Evolutionary conservation across 2,329 filamentous ascomycete species (phyloP).

Genomic region (Xylaria sp.): DNA sequence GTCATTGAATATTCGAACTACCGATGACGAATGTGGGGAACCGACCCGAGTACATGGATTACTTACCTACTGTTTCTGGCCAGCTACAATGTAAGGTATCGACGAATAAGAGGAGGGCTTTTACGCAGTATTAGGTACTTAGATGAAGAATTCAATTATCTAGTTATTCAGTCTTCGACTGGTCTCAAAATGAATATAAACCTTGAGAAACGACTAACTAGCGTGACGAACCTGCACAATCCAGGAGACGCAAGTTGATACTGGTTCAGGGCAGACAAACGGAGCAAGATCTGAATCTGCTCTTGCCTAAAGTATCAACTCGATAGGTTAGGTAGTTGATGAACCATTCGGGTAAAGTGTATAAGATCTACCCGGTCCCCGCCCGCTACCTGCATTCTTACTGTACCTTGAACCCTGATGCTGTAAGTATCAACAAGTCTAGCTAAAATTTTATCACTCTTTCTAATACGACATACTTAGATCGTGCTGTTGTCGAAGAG

Average conservation of each 20-base stretch:
- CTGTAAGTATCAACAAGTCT: neutral
- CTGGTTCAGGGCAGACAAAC: neutral
- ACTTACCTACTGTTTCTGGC: conserved; percentile 18
- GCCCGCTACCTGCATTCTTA: neutral
- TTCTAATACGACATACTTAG: neutral
- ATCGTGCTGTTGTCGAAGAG: neutral
- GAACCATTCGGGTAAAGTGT: neutral
- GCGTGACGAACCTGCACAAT: neutral
- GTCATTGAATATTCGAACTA: neutral
- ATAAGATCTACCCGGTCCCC: neutral
- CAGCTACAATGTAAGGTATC: neutral
- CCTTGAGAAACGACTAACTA: too few species aligned
- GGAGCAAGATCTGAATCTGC: neutral
- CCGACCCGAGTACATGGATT: conserved; percentile 16
- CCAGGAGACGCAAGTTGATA: neutral
- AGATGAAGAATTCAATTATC: too few species aligned
- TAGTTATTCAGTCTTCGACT: too few species aligned
- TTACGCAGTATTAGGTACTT: too few species aligned
- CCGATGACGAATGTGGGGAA: conserved; percentile 21
- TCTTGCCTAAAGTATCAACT: neutral
- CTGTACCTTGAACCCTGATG: neutral
- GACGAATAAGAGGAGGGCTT: neutral
- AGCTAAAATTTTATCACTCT: neutral
- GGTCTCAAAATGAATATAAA: too few species aligned
- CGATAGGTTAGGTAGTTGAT: neutral